Conservation (phyloP, 495 filamentous ascomycete species). For the Neurospora pannonica region DNA sequence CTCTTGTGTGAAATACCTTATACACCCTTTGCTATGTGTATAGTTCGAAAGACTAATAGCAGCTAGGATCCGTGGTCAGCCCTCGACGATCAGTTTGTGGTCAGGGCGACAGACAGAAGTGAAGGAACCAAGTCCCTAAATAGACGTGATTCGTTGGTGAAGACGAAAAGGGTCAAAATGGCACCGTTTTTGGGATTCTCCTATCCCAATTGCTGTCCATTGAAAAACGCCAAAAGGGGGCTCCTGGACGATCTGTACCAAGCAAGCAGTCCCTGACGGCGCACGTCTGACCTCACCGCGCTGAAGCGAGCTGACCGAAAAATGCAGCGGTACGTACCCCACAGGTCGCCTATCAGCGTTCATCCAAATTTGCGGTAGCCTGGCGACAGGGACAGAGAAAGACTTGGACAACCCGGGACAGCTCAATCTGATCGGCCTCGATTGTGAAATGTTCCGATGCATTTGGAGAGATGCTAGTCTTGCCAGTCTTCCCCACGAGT, state of each 20-base stretch:
- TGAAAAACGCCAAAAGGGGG: neutral
- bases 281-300: slow-evolving; percentile 17
- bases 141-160: neutral
- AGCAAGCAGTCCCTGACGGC: slow-evolving; percentile 1
- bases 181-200: neutral
- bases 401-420: neutral
- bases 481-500: neutral
- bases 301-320: slow-evolving; percentile 14
- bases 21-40: neutral
- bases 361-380: slow-evolving; percentile 9
- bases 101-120: neutral
- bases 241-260: neutral
- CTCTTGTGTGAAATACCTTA: neutral
- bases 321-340: neutral
- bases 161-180: neutral
- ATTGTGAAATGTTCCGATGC: neutral
- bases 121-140: neutral
- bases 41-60: neutral
- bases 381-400: neutral
- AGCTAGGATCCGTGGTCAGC: neutral
- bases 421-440: neutral
- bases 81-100: neutral
- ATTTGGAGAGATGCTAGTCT: neutral
- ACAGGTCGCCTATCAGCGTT: slow-evolving; percentile 5
- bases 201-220: neutral